Conservation (phyloP, 2,329 filamentous ascomycete species). For the Ophiostoma australiae region DNA sequence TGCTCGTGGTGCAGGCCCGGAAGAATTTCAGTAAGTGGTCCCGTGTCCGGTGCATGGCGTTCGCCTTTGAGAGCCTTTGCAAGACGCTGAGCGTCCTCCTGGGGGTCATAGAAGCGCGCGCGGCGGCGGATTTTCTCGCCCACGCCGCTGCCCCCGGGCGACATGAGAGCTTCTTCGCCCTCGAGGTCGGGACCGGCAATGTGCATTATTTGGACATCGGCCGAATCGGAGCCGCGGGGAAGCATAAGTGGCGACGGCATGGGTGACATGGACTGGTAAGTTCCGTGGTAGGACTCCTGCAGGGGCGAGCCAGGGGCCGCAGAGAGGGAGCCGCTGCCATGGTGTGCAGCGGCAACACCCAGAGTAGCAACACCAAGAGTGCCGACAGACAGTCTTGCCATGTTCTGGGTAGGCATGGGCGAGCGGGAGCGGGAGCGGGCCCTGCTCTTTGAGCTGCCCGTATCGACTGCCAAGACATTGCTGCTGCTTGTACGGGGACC, state of each 20-base stretch:
- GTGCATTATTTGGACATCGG: conserved; percentile 38
- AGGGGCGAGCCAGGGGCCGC: conserved; percentile 72
- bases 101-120: conserved; percentile 77
- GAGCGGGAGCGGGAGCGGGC: conserved; percentile 38
- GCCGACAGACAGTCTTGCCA: conserved; percentile 51
- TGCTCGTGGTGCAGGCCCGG: conserved; percentile 82
- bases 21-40: conserved; percentile 74
- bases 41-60: conserved; percentile 58
- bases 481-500: conserved; percentile 33
- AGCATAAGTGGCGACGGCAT: conserved; percentile 79
- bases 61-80: conserved; percentile 68
- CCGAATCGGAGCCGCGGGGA: conserved; percentile 47
- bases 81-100: conserved; percentile 70
- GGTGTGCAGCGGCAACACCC: conserved; percentile 32
- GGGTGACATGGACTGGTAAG: conserved; percentile 88
- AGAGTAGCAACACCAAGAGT: conserved; percentile 32
- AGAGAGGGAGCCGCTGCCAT: conserved; percentile 41
- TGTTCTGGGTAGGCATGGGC: conserved; percentile 46
- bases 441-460: conserved; percentile 31
- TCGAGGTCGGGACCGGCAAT: conserved; percentile 51
- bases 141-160: conserved; percentile 32
- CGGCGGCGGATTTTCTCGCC: conserved; percentile 51
- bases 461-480: conserved; percentile 42
- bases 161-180: conserved; percentile 33
- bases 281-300: conserved; percentile 86